These are phyloP conservation scores for Veloporphyrellus conicus DNA, from an alignment of 1,284 basidiomycete species.

Conservation along the genomic window DNA sequence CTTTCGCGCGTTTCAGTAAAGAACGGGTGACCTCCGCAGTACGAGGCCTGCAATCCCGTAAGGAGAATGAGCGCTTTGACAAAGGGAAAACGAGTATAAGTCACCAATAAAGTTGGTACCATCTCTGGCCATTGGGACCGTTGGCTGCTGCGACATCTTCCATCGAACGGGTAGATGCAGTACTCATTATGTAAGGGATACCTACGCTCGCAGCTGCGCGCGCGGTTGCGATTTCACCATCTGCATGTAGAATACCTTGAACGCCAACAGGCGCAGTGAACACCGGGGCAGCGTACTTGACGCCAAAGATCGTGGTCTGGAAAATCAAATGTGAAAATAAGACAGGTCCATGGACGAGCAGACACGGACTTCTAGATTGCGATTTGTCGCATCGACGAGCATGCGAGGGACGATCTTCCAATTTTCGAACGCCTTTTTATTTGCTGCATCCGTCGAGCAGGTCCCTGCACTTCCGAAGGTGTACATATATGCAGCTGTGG, in stretches of 20 bases:
- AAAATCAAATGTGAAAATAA: not conserved
- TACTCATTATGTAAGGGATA: conserved; percentile 70
- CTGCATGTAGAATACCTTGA: conserved; percentile 61
- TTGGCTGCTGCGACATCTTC: conserved; percentile 70
- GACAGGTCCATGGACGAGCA: not conserved
- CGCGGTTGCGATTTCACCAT: conserved; percentile 68
- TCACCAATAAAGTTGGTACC: conserved; percentile 80
- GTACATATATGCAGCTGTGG: conserved; percentile 45
- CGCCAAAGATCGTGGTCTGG: conserved; percentile 67
- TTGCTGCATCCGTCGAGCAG: conserved; percentile 52
- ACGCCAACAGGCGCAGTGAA: conserved; percentile 73
- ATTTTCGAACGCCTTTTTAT: conserved; percentile 52
- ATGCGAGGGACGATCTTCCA: conserved; percentile 72
- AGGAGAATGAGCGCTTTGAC: too few relatives aligned
- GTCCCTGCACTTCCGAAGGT: conserved; percentile 59
- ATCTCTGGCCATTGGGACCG: conserved; percentile 53
- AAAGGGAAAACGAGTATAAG: not conserved
- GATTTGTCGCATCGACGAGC: conserved; percentile 63
- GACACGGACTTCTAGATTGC: conserved; percentile 53
- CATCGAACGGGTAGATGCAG: conserved; percentile 64
- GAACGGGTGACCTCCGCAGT: conserved; percentile 44
- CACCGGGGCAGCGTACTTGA: conserved; percentile 59
- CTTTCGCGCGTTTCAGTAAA: conserved; percentile 47
- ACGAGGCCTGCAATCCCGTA: conserved; percentile 21
- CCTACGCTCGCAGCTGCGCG: conserved; percentile 60